A percentile compares a stretch with the other conserved stretches of the same genome.
Conservation (phyloP, 2,329 filamentous ascomycete species). For the Aspergillus alliaceus region DNA sequence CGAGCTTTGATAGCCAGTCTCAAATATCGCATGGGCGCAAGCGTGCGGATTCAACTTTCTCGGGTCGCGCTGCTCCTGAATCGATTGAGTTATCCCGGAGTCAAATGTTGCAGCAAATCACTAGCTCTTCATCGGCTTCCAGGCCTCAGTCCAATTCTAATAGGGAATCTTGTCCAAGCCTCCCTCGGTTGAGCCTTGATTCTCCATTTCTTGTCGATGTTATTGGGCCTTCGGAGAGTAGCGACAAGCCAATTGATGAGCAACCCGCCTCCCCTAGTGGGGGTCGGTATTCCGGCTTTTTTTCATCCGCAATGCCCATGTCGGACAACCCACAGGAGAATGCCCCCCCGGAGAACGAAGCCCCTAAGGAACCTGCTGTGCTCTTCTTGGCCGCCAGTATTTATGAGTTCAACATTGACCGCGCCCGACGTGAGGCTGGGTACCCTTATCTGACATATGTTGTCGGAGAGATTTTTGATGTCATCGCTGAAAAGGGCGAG, state of each 20-base stretch:
- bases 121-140: slow-evolving; percentile 46
- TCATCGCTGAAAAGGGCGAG: slow-evolving; percentile 95
- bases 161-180: slow-evolving; percentile 36
- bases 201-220: slow-evolving; percentile 45
- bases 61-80: slow-evolving; percentile 51
- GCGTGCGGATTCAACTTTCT: slow-evolving; percentile 57
- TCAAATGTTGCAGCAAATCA: slow-evolving; percentile 50
- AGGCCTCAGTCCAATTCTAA: slow-evolving; percentile 13
- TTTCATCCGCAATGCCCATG: slow-evolving; percentile 83
- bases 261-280: slow-evolving; percentile 36
- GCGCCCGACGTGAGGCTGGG: slow-evolving; percentile 85
- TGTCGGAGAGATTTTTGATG: slow-evolving; percentile 89
- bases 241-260: slow-evolving; percentile 23
- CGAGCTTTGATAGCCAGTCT: slow-evolving; percentile 43
- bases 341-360: slow-evolving; percentile 43
- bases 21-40: slow-evolving; percentile 41
- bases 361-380: slow-evolving; percentile 56
- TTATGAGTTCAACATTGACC: slow-evolving; percentile 96
- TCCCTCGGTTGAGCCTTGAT: slow-evolving; percentile 47
- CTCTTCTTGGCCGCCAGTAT: slow-evolving; percentile 90
- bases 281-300: slow-evolving; percentile 71
- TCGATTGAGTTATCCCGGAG: slow-evolving; percentile 55
- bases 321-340: slow-evolving; percentile 58
- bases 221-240: slow-evolving; percentile 31
- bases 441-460: slow-evolving; percentile 96